phyloP scores from a whole-genome alignment of 495 filamentous ascomycete species.

The Pseudoneurospora amorphoporcata region DNA sequence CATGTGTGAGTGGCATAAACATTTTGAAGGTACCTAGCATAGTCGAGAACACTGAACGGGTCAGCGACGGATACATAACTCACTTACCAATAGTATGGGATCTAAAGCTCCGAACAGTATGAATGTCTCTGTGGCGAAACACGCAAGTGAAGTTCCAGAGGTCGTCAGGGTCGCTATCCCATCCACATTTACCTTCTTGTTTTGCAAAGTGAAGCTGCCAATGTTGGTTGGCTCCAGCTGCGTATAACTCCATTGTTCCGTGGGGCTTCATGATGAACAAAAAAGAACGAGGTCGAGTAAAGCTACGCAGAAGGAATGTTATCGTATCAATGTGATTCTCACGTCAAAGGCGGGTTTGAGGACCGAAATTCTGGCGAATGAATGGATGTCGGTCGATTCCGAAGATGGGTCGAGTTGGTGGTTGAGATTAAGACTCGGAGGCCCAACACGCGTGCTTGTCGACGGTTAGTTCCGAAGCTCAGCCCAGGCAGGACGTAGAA shows the following conservation, averaged over 20 bases:
- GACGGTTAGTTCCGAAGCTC: not conserved
- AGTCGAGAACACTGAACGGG: not conserved
- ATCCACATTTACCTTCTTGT: not conserved
- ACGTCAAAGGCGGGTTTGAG: not conserved
- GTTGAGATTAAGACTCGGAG: not conserved
- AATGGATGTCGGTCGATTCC: not conserved
- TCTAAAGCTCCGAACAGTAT: conserved; percentile 13
- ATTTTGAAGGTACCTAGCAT: not conserved
- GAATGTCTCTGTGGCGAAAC: conserved; percentile 23
- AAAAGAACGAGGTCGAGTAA: not conserved
- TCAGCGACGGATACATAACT: not conserved
- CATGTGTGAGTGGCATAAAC: not conserved
- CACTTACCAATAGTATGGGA: conserved; percentile 33
- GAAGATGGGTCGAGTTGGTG: not conserved
- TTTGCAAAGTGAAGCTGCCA: conserved; percentile 30
- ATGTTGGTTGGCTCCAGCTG: conserved; percentile 44
- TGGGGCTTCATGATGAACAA: not conserved
- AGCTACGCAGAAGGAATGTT: not conserved
- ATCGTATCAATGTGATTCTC: not conserved
- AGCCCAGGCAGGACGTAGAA: not conserved
- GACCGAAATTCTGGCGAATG: not conserved
- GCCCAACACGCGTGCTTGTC: not conserved
- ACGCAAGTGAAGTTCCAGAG: conserved; percentile 27
- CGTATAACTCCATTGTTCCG: conserved; percentile 35
- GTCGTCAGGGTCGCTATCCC: conserved; percentile 26